Conservation (phyloP, 1,284 basidiomycete genomes). For the Cerioporus squamosus region DNA sequence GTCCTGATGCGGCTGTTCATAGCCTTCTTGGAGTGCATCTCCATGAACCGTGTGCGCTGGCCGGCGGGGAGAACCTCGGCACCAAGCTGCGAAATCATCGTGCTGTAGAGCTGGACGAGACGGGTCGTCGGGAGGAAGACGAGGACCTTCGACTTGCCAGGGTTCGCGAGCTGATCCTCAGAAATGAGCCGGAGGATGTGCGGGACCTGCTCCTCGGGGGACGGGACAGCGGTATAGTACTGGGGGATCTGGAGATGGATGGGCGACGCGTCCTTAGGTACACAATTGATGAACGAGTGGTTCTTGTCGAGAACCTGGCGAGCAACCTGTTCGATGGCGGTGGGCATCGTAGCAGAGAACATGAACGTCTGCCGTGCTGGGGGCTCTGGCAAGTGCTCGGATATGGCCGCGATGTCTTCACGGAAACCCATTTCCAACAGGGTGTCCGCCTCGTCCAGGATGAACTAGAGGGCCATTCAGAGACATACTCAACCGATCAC, state of each 20-base stretch:
- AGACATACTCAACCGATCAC: neutral
- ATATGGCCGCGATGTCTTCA: constrained; percentile 84
- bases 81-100: constrained; percentile 59
- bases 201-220: constrained; percentile 73
- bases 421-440: constrained; percentile 97
- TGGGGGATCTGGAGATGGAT: constrained; percentile 87
- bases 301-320: constrained; percentile 53
- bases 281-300: constrained; percentile 69
- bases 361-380: constrained; percentile 88
- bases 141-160: constrained; percentile 78
- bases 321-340: constrained; percentile 66
- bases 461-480: constrained; percentile 54
- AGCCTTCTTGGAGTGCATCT: constrained; percentile 86
- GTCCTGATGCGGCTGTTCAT: constrained; percentile 70
- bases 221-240: constrained; percentile 77
- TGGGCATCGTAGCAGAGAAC: constrained; percentile 89
- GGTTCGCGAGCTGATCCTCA: constrained; percentile 87
- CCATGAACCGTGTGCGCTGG: constrained; percentile 62
- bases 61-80: constrained; percentile 51
- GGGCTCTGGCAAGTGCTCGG: constrained; percentile 65
- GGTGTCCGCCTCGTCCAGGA: constrained; percentile 96
- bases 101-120: constrained; percentile 79
- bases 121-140: constrained; percentile 93
- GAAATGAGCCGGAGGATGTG: constrained; percentile 83
- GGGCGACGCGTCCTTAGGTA: constrained; percentile 53